phyloP scores from a whole-genome alignment of 2,329 filamentous ascomycete species.

The Ceratocystis colombiana region DNA sequence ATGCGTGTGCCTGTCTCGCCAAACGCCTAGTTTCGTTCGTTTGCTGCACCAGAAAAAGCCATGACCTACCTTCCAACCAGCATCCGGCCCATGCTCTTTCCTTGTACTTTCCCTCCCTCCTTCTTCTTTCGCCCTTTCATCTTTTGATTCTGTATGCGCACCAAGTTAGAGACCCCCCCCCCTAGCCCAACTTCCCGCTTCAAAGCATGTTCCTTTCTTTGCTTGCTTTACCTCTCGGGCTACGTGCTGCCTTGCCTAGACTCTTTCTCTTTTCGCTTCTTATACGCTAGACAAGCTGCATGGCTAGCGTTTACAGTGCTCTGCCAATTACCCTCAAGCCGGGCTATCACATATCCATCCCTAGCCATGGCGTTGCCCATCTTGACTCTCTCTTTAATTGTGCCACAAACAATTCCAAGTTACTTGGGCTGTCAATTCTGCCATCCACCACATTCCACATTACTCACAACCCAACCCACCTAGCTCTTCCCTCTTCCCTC shows the following conservation, averaged over 20 bases:
- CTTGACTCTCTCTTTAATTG: not conserved
- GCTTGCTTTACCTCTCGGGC: not conserved
- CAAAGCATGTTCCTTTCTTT: not conserved
- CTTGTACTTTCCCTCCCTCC: not conserved
- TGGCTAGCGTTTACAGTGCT: not conserved
- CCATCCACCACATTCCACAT: not conserved
- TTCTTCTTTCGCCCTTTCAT: not conserved
- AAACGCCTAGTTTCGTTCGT: constrained; percentile 9
- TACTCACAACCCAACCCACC: not conserved
- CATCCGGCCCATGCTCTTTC: not conserved
- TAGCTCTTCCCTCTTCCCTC: not conserved
- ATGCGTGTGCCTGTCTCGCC: not conserved
- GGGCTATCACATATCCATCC: not conserved
- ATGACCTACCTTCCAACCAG: not conserved
- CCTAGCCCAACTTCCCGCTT: not conserved
- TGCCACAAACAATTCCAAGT: not conserved
- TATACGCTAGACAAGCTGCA: too few species aligned
- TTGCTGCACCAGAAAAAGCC: constrained; percentile 5
- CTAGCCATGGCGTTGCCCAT: not conserved
- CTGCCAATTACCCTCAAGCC: not conserved
- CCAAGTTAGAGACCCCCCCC: not conserved
- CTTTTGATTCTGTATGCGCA: not conserved
- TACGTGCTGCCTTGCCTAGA: not conserved
- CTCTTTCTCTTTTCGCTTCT: too few species aligned
- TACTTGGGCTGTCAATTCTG: not conserved